Base-by-base conservation (phyloP, 352 stramenopile genomes). In the Globisporangium heterothallicum region DNA sequence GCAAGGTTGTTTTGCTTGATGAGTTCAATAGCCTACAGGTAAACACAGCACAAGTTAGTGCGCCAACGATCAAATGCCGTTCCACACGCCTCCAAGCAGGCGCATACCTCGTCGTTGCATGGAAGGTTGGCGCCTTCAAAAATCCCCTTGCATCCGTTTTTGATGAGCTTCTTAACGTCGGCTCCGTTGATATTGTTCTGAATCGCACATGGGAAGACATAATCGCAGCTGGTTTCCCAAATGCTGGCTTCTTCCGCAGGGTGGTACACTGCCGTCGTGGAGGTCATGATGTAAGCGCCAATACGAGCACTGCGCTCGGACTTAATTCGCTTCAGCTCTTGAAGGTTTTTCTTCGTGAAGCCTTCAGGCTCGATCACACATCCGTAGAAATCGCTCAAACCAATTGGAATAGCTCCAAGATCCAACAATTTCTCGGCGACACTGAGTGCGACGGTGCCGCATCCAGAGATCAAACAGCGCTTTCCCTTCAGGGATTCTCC, bases 141-240 rank as follows among this genome's bases (percentile, higher is more conserved):
- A 42, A 95, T 68, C 34, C 84, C 85, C 66, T 92, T 86, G 72
- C 83, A 94, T 49, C 85, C 85, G 61, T 92, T 95, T 72, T 92
- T 88, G 59, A 95, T 68, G 0, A 94, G 73, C 54, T 80, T 57
- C 51, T 84, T 84, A 42, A 82, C 67, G 13, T 64, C 64, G 9
- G 85, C 83, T 43, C 70, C 76, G 57, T 92, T 78, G 56, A 99
- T 84, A 45, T 97, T 84, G 63, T 97, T 93, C 68, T 98, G 90
- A 29, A 88, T 90, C n/a, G 92, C 95, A 63, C 93, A 98, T 29
- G 95, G 92, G 62, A 99, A 98, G 48, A 88, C 94, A 57, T 98
- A 88, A 72, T 99, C 96, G 61, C 93, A 98, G 14, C 76, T 64
- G n/a, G 87, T 84, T 24, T 86, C 84, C 92, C 91, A 98, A 29